A percentile compares a stretch with the other conserved stretches of the same genome.
These are phyloP conservation scores for Fusarium sp. DNA, from an alignment of 2,329 filamentous ascomycete genomes.

Conservation along the genomic window DNA sequence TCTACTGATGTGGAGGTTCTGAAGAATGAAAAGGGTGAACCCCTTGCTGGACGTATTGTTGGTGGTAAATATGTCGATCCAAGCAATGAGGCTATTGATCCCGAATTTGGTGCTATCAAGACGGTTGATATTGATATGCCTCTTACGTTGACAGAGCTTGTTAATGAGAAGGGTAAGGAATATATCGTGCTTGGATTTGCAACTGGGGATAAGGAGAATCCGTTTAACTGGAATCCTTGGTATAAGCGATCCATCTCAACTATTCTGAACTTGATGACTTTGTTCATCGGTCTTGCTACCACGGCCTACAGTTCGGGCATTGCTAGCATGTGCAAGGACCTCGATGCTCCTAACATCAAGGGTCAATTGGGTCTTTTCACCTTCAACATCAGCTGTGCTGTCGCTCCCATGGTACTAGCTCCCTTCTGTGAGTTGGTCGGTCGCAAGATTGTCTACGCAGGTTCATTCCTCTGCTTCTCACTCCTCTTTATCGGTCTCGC, in stretches of 20 bases:
- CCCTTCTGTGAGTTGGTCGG: conserved; percentile 41
- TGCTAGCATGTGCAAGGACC: conserved; percentile 30
- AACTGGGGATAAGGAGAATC: conserved; percentile 40
- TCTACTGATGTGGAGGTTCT: conserved; percentile 29
- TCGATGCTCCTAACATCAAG: conserved; percentile 36
- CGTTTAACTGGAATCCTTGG: conserved; percentile 43
- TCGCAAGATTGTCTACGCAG: conserved; percentile 38
- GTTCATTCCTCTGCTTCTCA: conserved; percentile 38
- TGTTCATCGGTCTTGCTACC: conserved; percentile 40
- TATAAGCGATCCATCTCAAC: conserved; percentile 42
- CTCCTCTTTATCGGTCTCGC: conserved; percentile 39
- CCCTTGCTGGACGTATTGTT: conserved; percentile 33
- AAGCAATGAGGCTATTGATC: conserved; percentile 27
- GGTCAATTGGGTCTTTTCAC: conserved; percentile 40
- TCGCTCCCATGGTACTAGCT: conserved; percentile 37
- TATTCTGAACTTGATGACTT: conserved; percentile 41
- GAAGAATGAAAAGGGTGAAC: conserved; percentile 33
- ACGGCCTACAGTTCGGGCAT: conserved; percentile 42
- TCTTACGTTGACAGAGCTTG: conserved; percentile 34
- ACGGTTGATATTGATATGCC: conserved; percentile 40
- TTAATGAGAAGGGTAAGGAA: conserved; percentile 36
- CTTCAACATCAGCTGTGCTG: conserved; percentile 41
- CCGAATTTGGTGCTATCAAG: conserved; percentile 37
- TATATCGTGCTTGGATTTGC: conserved; percentile 41
- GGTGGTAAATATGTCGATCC: conserved; percentile 39